A percentile compares a stretch with the other conserved stretches of the same genome.
These are phyloP conservation scores for Solanum hybrid DNA, from an alignment of 305 asterid genomes.

Conservation along the genomic window DNA sequence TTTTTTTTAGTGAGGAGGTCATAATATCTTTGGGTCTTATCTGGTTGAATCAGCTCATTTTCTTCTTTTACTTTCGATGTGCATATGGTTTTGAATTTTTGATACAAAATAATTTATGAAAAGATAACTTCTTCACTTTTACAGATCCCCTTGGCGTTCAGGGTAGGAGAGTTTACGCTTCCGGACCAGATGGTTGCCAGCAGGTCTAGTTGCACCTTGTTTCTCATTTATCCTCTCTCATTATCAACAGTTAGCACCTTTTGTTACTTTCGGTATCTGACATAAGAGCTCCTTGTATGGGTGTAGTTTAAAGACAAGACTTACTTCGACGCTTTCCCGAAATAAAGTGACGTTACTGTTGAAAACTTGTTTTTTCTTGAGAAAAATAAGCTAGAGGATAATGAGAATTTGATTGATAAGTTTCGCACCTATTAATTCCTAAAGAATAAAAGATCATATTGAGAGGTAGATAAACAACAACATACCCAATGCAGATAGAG, in stretches of 20 bases:
- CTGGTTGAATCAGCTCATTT: not conserved
- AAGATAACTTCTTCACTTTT: conserved; percentile 7
- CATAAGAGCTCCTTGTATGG: not conserved
- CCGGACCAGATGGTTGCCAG: conserved; percentile 45
- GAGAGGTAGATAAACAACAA: not conserved
- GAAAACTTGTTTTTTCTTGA: not conserved
- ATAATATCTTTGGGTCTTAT: not conserved
- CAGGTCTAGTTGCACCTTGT: conserved; percentile 43
- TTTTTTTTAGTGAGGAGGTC: not conserved
- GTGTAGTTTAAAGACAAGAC: not conserved
- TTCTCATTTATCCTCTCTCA: not conserved
- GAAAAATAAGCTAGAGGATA: not conserved
- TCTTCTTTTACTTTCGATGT: not conserved
- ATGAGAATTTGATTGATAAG: not conserved
- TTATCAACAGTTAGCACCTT: not conserved
- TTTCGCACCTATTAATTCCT: not conserved
- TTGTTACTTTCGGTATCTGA: not conserved
- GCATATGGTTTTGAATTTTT: not conserved
- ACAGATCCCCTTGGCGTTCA: conserved; percentile 88
- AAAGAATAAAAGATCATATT: not conserved
- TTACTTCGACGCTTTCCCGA: not conserved
- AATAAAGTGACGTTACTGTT: not conserved
- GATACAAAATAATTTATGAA: not conserved
- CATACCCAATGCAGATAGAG: not conserved
- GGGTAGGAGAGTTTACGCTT: conserved; percentile 64